A percentile compares a stretch with the other conserved stretches of the same genome.
These are phyloP conservation scores for Microcyclosporella mali DNA, from an alignment of 2,329 filamentous ascomycete species.

Conservation along the genomic window DNA sequence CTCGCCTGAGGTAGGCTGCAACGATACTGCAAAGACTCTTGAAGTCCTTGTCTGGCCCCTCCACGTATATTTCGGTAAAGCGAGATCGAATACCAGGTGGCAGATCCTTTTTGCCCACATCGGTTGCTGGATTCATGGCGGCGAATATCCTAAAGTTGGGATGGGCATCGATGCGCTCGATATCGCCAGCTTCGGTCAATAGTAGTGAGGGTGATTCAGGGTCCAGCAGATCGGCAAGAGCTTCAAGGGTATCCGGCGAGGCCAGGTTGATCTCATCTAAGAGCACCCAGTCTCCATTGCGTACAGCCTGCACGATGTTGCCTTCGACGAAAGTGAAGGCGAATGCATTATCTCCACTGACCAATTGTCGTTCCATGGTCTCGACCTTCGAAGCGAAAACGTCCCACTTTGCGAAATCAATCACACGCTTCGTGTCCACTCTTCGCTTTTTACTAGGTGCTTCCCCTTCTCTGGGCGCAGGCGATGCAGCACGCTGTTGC, in stretches of 20 bases:
- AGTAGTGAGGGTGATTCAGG: slow-evolving; percentile 72
- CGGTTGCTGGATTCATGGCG: slow-evolving; percentile 98
- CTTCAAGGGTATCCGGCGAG: slow-evolving; percentile 88
- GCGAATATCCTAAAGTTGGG: slow-evolving; percentile 93
- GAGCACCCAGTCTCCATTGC: slow-evolving; percentile 94
- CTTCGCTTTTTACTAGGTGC: slow-evolving; percentile 69
- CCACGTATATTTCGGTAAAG: slow-evolving; percentile 93
- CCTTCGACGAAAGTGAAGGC: slow-evolving; percentile 95
- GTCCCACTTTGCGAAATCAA: slow-evolving; percentile 63
- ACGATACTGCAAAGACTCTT: slow-evolving; percentile 86
- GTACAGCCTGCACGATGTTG: slow-evolving; percentile 89
- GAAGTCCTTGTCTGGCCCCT: slow-evolving; percentile 78
- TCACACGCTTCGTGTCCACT: slow-evolving; percentile 47
- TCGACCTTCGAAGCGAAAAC: slow-evolving; percentile 67
- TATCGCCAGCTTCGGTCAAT: slow-evolving; percentile 86
- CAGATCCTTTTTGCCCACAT: slow-evolving; percentile 91
- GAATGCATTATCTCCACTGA: slow-evolving; percentile 66
- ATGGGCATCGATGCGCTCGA: slow-evolving; percentile 83
- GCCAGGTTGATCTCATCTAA: slow-evolving; percentile 97
- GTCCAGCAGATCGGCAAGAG: slow-evolving; percentile 81
- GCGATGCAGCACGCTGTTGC: slow-evolving; percentile 44
- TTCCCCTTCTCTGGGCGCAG: slow-evolving; percentile 41
- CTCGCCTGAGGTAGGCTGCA: slow-evolving; percentile 72
- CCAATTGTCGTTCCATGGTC: slow-evolving; percentile 73
- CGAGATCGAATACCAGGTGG: slow-evolving; percentile 81